Base-by-base conservation (phyloP, 176 grass and related monocot species). In the Rhynchospora tenuis region DNA sequence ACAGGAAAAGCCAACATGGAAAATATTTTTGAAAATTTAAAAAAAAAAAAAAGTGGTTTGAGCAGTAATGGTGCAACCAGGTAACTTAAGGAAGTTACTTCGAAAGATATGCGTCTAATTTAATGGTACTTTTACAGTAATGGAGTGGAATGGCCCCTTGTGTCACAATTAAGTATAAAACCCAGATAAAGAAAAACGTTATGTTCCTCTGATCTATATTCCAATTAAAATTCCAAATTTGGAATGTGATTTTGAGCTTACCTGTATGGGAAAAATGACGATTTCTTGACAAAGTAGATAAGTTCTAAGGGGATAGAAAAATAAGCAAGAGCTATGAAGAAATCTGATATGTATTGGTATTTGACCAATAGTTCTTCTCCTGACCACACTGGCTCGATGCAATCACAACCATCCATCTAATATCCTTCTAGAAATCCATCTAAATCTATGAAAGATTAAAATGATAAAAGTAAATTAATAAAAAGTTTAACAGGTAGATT, bases 341-440 rank as follows among this genome's bases (percentile, higher is more conserved):
- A 94, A 87, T 97, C 94, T 16, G 92, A 94, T 89, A 91, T 94
- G 65, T 94, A 94, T 87, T 97, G 94, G 84, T 97, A 97, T 83
- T 97, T 97, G n/a, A 92, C 72, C 47, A 97, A 78, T 74, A 97
- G 91, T 65, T 97, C 94, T 85, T 97, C 94, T 0, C 86, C 86
- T 64, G 87, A 87, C 93, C 91, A 97, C 16, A 86, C 90, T 13
- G 92, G 83, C 79, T 97, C 91, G 28, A 97, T 92, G 81, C 94
- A 97, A 73, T 97, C 94, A 52, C 94, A 97, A 19, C 45, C 86
- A 47, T 97, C 90, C 94, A 97, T 97, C 12, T 77, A 79, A 27
- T 78, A 28, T 79, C 75, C n/a, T 58, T 57, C 75, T 78, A 78
- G 24, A 56, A 78, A 29, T 54, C 46, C 75, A 79, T 79, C 48